These are phyloP conservation scores for Penicillium paneum DNA, from an alignment of 2,329 filamentous ascomycete genomes.

Conservation along the genomic window DNA sequence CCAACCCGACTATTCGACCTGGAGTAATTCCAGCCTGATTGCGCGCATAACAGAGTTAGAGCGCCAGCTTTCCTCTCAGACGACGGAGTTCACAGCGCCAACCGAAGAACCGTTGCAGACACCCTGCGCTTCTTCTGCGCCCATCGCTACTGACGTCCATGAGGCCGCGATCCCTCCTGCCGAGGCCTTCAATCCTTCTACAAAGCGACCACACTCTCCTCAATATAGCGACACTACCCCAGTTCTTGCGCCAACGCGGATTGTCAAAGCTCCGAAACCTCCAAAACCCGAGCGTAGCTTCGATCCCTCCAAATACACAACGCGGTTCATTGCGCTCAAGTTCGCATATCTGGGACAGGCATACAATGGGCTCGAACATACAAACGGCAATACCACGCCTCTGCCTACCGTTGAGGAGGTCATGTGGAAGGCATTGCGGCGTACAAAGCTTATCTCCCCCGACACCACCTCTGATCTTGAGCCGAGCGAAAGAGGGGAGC, in stretches of 20 bases:
- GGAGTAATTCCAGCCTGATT: conserved; percentile 67
- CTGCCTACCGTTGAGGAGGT: conserved; percentile 87
- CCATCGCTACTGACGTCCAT: conserved; percentile 16
- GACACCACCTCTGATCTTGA: conserved; percentile 45
- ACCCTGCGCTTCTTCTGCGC: conserved; percentile 5
- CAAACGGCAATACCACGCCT: conserved; percentile 64
- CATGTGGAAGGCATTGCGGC: conserved; percentile 85
- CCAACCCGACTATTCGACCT: conserved; percentile 57
- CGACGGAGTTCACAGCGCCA: conserved; percentile 31
- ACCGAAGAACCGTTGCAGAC: conserved; percentile 1
- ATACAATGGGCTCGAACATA: conserved; percentile 92
- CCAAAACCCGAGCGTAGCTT: conserved; percentile 50
- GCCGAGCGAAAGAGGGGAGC: conserved; percentile 43
- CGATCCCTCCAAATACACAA: conserved; percentile 76
- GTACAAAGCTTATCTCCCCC: conserved; percentile 76
- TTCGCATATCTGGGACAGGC: conserved; percentile 87
- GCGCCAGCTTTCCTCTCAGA: conserved; percentile 57
- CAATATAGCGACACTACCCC: conserved; percentile 26
- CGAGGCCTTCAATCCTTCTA: conserved; percentile 6
- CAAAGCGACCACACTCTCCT: conserved; percentile 18
- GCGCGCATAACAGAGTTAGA: conserved; percentile 67
- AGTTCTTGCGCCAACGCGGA: conserved; percentile 24
- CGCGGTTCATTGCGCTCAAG: conserved; percentile 83
- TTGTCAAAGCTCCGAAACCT: conserved; percentile 35
- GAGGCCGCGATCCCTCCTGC: conserved; percentile 21